phyloP scores from a whole-genome alignment of 2,329 filamentous ascomycete genomes.

The Pezicula neosporulosa region DNA sequence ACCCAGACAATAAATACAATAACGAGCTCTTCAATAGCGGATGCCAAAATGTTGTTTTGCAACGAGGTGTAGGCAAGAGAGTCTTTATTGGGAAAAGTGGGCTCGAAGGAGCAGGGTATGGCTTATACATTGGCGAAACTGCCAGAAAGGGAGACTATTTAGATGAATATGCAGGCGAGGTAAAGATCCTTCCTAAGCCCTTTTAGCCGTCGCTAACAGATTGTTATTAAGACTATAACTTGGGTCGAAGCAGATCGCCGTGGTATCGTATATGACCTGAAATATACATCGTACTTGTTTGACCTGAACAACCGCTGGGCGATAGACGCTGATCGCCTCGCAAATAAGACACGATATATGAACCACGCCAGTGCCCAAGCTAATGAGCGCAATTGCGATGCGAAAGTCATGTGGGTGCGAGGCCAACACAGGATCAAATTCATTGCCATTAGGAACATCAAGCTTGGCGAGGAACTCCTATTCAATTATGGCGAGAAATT shows the following conservation, averaged over 20 bases:
- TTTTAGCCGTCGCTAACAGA: background rate
- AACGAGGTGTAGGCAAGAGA: conserved; percentile 62
- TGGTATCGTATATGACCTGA: conserved; percentile 31
- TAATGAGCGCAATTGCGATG: conserved; percentile 57
- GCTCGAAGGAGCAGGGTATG: conserved; percentile 67
- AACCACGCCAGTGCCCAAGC: conserved; percentile 70
- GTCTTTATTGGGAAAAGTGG: conserved; percentile 69
- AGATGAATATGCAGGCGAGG: conserved; percentile 77
- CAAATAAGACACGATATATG: conserved; percentile 80
- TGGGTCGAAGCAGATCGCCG: conserved; percentile 24
- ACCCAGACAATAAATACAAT: conserved; percentile 63
- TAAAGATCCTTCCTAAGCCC: conserved; percentile 27
- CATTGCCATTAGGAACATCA: conserved; percentile 62
- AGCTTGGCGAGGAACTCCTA: conserved; percentile 71
- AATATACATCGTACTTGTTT: conserved; percentile 45
- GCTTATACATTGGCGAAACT: conserved; percentile 58
- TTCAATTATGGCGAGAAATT: conserved; percentile 77
- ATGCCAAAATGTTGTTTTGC: conserved; percentile 71
- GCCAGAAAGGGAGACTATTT: conserved; percentile 61
- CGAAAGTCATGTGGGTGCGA: conserved; percentile 69
- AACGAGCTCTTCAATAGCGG: conserved; percentile 51
- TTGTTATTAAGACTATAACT: conserved; percentile 49
- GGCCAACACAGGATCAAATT: conserved; percentile 76
- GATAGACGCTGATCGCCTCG: conserved; percentile 71
- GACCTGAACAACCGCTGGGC: conserved; percentile 44